Percentiles rank a stretch among this genome's conserved stretches.
These are phyloP conservation scores for Kingdonia uniflora DNA, from an alignment of 164 flowering plant genomes.

Conservation along the genomic window DNA sequence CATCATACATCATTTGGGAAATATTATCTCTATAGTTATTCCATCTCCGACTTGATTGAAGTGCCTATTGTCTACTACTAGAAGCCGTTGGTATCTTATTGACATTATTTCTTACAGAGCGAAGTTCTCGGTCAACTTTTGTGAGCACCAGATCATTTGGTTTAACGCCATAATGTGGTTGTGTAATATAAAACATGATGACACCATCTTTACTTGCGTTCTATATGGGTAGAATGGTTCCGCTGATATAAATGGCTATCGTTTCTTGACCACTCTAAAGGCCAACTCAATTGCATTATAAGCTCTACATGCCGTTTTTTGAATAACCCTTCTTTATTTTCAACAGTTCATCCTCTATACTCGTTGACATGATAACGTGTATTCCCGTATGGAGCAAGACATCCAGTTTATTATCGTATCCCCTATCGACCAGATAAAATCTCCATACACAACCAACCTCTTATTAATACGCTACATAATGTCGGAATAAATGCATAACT, in stretches of 20 bases:
- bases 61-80: too few species aligned
- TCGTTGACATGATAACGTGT: not conserved
- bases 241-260: not conserved
- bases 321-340: slow-evolving; percentile 1
- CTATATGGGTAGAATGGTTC: not conserved
- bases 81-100: not conserved
- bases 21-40: too few species aligned
- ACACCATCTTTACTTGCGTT: not conserved
- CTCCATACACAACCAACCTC: not conserved
- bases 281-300: not conserved
- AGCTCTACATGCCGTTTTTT: not conserved
- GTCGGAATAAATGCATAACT: not conserved
- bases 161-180: not conserved
- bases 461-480: not conserved
- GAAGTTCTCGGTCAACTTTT: too few species aligned
- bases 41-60: too few species aligned
- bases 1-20: too few species aligned
- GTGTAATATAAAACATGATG: slow-evolving; percentile 1
- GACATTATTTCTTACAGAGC: too few species aligned
- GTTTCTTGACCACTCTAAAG: not conserved
- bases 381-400: not conserved
- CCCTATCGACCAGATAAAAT: slow-evolving; percentile 2
- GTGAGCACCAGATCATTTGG: not conserved
- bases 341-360: not conserved
- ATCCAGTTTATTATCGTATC: not conserved